These are phyloP conservation scores for Podospora appendiculata DNA, from an alignment of 495 filamentous ascomycete genomes.

Conservation along the genomic window DNA sequence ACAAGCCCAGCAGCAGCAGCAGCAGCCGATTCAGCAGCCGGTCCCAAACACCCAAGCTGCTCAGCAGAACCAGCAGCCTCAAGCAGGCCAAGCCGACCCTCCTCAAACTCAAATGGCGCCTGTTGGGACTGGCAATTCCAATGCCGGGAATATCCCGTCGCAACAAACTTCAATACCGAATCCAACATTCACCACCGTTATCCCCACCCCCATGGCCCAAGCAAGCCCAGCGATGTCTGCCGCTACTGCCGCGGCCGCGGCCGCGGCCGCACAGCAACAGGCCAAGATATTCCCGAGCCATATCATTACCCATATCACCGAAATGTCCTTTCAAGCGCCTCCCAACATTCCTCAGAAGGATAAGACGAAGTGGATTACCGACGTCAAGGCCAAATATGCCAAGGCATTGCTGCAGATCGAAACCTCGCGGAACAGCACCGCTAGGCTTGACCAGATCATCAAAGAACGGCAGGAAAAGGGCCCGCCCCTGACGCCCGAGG, in stretches of 20 bases:
- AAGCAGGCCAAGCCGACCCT: background rate
- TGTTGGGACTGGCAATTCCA: background rate
- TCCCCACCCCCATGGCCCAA: background rate
- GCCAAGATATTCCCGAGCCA: conserved; percentile 12
- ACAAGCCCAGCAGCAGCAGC: conserved; percentile 9
- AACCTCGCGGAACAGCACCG: conserved; percentile 8
- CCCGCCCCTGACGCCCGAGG: conserved; percentile 20
- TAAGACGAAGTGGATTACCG: conserved; percentile 21
- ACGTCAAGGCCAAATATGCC: conserved; percentile 24
- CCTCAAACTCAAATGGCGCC: background rate
- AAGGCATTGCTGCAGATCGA: conserved; percentile 31
- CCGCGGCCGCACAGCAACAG: conserved; percentile 4
- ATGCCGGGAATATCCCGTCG: background rate
- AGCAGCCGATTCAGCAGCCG: conserved; percentile 11
- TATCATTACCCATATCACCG: conserved; percentile 28
- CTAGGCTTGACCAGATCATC: conserved; percentile 19
- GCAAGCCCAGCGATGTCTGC: background rate
- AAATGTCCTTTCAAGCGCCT: conserved; percentile 25
- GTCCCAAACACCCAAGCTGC: conserved; percentile 4
- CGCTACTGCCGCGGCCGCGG: background rate
- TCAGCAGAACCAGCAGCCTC: conserved; percentile 2
- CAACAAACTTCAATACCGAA: background rate
- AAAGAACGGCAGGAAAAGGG: conserved; percentile 27
- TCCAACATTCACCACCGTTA: background rate
- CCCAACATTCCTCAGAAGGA: conserved; percentile 8